Evolutionary conservation across 441 rosid species (phyloP), one percentile per base, ranked within the genome.

Genomic region (Hura crepitans): DNA sequence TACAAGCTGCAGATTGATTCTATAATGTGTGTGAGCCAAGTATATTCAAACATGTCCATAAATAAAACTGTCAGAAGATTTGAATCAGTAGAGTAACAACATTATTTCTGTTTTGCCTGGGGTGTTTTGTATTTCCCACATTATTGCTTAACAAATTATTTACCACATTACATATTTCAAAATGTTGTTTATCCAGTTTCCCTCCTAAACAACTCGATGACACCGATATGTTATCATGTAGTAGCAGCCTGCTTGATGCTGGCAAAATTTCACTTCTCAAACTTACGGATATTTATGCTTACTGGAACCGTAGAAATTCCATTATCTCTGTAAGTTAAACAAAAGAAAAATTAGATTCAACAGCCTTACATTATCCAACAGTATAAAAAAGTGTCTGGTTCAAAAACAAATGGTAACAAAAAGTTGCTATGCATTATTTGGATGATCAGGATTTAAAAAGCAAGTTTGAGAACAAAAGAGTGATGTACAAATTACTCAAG

Each of bases 1-100:
- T 54, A 35, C n/a, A 4, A 17, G 33, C 22, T 30, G 74, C 68
- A 68, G 23, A 46, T 27, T 9, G 43, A 55, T 71, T 45, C 62
- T 53, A 25, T 35, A 53, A 39, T 39, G 62, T 12, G 27, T 37
- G 10, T 14, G 20, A 59, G 62, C 62, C 18, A 50, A 31, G 11
- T 17, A 2, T 66, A 50, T 31, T 22, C n/a, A 20, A 66, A 25
- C 28, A 50, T 66, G 12, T 25, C 25, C 18, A n/a, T 23, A 15
- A 37, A 14, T 54, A 35, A 35, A 54, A 53, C 53, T 9, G 37
- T 15, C 28, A n/a, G 35, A 39, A 28, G 42, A 35, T 37, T 27
- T 28, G 13, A 18, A 6, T 25, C 17, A 60, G 45, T 35, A 39
- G 35, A 10, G 56, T 6, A 47, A 57, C 3, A 54, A 12, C 22